Conservation (phyloP, 805 yeast genomes). For the Yarrowia deformans region DNA sequence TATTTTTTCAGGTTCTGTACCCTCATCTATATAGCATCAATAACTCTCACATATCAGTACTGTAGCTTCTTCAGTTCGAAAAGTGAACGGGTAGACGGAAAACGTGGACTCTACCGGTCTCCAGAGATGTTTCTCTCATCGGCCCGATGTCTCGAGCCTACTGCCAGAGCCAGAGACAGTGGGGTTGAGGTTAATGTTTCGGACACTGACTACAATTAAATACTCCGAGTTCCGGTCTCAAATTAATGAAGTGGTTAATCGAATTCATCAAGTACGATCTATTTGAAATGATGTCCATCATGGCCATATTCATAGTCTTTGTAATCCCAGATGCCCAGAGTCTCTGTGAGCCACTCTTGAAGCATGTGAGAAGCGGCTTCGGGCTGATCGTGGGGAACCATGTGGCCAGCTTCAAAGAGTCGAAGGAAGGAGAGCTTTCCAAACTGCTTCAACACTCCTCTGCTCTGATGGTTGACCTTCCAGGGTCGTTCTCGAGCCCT, state of each 20-base stretch:
- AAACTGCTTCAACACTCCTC: conserved; percentile 75
- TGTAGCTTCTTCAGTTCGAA: neutral
- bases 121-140: neutral
- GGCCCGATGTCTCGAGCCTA: neutral
- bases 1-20: neutral
- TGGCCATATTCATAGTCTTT: conserved; percentile 7
- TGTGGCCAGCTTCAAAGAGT: conserved; percentile 84
- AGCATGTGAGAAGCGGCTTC: conserved; percentile 72
- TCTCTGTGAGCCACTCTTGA: conserved; percentile 67
- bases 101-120: neutral
- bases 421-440: conserved; percentile 78
- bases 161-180: neutral
- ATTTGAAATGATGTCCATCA: neutral
- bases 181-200: neutral
- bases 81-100: neutral
- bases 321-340: conserved; percentile 52
- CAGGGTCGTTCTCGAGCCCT: conserved; percentile 55
- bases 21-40: conserved; percentile 16
- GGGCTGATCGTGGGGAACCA: conserved; percentile 92
- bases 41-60: neutral
- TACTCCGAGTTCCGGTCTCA: neutral
- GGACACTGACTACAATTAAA: neutral
- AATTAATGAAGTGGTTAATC: neutral
- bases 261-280: neutral
- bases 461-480: conserved; percentile 52